These are phyloP conservation scores for Daldinia sp. DNA, from an alignment of 2,329 filamentous ascomycete genomes.

Conservation along the genomic window DNA sequence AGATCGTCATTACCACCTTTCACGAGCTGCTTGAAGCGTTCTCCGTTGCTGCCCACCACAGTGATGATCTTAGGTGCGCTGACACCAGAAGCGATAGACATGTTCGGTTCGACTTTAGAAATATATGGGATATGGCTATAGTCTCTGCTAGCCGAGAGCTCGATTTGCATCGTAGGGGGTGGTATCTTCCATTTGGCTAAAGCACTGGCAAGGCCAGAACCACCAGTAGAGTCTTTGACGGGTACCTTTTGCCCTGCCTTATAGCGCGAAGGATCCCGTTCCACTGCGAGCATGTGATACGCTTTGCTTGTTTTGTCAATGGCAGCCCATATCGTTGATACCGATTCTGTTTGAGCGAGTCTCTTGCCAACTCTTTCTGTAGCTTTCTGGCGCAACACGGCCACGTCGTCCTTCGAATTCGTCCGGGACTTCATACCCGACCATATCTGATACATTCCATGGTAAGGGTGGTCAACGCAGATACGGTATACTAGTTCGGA, in stretches of 20 bases:
- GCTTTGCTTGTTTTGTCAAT: conserved; percentile 79
- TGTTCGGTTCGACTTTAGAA: conserved; percentile 75
- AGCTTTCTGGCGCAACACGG: conserved; percentile 78
- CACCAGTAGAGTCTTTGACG: conserved; percentile 71
- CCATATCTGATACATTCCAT: conserved; percentile 97
- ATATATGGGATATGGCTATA: conserved; percentile 85
- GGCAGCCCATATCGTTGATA: conserved; percentile 72
- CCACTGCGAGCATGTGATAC: conserved; percentile 73
- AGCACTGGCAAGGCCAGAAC: conserved; percentile 71
- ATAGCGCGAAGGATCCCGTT: conserved; percentile 72
- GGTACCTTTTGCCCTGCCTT: conserved; percentile 74
- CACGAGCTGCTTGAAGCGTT: conserved; percentile 87
- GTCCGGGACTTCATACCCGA: conserved; percentile 78
- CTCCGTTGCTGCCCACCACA: conserved; percentile 80
- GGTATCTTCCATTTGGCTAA: conserved; percentile 78
- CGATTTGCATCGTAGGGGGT: conserved; percentile 88
- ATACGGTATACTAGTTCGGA: conserved; percentile 82
- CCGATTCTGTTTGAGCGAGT: conserved; percentile 66
- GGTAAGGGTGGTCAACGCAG: conserved; percentile 92
- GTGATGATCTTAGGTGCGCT: conserved; percentile 96
- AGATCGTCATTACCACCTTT: conserved; percentile 97
- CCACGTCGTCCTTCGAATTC: conserved; percentile 78
- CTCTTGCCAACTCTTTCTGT: conserved; percentile 75
- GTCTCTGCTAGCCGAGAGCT: conserved; percentile 77
- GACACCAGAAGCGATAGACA: conserved; percentile 88